Percentiles rank a stretch among this genome's conserved stretches.
phyloP scores from a whole-genome alignment of 2,329 filamentous ascomycete species.

The Trichoderma sp. region DNA sequence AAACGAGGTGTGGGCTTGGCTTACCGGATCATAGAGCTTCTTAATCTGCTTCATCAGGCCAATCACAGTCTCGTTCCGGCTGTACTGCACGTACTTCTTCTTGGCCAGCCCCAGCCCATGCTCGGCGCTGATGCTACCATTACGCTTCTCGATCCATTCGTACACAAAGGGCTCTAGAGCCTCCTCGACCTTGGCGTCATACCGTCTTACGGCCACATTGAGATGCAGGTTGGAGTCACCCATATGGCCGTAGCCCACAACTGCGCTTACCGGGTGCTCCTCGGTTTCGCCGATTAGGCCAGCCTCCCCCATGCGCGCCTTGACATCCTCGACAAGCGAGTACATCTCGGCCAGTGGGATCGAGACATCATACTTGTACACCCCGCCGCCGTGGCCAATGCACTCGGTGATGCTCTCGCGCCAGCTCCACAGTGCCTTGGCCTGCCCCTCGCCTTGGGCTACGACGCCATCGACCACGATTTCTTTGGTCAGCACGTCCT shows the following conservation, averaged over 20 bases:
- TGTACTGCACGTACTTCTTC: constrained; percentile 94
- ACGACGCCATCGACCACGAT: constrained; percentile 87
- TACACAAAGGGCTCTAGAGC: constrained; percentile 92
- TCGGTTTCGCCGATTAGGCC: constrained; percentile 76
- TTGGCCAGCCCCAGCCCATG: constrained; percentile 93
- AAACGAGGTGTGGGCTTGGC: constrained; percentile 46
- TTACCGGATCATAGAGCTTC: constrained; percentile 87
- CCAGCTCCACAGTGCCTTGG: constrained; percentile 82
- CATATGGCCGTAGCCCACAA: constrained; percentile 98
- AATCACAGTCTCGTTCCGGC: constrained; percentile 81
- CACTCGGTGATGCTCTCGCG: constrained; percentile 90
- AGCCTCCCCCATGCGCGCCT: constrained; percentile 66
- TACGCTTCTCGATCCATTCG: constrained; percentile 87
- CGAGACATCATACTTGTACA: constrained; percentile 98
- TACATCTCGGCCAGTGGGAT: constrained; percentile 89
- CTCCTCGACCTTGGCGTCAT: constrained; percentile 84
- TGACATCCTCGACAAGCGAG: constrained; percentile 79
- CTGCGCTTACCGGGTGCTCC: constrained; percentile 75
- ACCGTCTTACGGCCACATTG: constrained; percentile 79
- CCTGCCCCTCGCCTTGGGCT: constrained; percentile 90
- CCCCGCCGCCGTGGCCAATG: constrained; percentile 84
- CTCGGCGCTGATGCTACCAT: constrained; percentile 94
- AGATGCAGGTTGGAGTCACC: constrained; percentile 94
- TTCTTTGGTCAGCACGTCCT: constrained; percentile 84
- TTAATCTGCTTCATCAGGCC: constrained; percentile 94